phyloP scores from a whole-genome alignment of 345 rosid species.

The Dimocarpus longan region DNA sequence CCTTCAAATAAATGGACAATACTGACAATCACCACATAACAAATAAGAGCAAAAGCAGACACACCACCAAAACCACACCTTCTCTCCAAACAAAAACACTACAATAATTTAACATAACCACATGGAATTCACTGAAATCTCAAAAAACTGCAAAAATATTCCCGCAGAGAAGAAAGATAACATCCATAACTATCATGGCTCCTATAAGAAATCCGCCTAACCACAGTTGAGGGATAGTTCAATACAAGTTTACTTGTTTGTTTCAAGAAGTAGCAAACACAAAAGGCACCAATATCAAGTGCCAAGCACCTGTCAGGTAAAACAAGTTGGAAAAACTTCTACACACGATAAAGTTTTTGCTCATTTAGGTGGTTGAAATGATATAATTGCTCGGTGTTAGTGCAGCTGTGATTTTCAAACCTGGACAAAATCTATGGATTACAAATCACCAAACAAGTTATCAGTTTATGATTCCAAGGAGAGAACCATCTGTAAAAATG shows the following conservation, averaged over 20 bases:
- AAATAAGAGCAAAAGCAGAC: not conserved
- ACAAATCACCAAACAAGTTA: not conserved
- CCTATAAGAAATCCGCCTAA: not conserved
- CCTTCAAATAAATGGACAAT: not conserved
- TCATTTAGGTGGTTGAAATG: not conserved
- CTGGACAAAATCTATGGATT: not conserved
- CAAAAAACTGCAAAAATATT: not conserved
- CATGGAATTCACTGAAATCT: not conserved
- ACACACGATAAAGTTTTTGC: not conserved
- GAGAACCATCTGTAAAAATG: not conserved
- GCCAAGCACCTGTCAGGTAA: not conserved
- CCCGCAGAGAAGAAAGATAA: not conserved
- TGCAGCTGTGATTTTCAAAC: not conserved
- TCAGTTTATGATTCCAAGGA: not conserved
- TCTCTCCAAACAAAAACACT: not conserved
- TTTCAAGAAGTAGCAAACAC: not conserved
- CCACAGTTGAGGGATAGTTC: not conserved
- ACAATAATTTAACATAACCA: not conserved
- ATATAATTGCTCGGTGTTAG: not conserved
- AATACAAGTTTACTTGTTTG: not conserved
- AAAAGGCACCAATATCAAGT: not conserved
- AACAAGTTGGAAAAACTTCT: not conserved
- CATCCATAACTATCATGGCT: not conserved
- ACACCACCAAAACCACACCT: not conserved
- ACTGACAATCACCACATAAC: not conserved